Percentiles rank a stretch among this genome's conserved stretches.
These are phyloP conservation scores for Zymoseptoria brevis DNA, from an alignment of 2,329 filamentous ascomycete genomes.

Conservation along the genomic window DNA sequence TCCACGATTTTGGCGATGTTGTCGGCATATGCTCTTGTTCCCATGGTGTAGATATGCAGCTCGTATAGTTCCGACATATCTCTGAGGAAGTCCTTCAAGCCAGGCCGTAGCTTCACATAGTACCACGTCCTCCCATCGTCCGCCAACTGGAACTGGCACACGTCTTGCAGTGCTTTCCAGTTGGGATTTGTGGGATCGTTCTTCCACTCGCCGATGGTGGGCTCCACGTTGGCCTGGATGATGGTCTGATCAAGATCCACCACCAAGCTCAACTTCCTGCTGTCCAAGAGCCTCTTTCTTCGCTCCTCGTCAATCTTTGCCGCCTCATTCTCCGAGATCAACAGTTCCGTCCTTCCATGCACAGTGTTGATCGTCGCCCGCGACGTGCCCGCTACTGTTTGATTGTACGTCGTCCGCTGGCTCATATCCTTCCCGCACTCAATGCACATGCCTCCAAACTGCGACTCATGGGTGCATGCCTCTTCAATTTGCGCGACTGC, in stretches of 20 bases:
- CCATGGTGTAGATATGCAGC: conserved; percentile 98
- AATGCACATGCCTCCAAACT: conserved; percentile 84
- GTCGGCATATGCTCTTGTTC: conserved; percentile 88
- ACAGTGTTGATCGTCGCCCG: conserved; percentile 92
- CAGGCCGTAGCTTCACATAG: conserved; percentile 95
- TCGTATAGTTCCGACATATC: conserved; percentile 77
- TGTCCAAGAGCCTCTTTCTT: conserved; percentile 70
- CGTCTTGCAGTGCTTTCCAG: conserved; percentile 80
- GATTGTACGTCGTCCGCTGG: conserved; percentile 68
- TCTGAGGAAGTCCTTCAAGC: conserved; percentile 70
- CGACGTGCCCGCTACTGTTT: conserved; percentile 66
- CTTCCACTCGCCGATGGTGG: conserved; percentile 94
- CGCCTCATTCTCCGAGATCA: conserved; percentile 76
- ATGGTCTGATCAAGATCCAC: conserved; percentile 98
- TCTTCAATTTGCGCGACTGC: conserved; percentile 73
- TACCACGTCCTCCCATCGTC: conserved; percentile 88
- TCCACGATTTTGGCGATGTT: conserved; percentile 91
- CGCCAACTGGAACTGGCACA: conserved; percentile 76
- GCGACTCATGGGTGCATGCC: conserved; percentile 80
- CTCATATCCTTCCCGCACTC: conserved; percentile 97
- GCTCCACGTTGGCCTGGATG: conserved; percentile 95
- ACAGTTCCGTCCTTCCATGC: conserved; percentile 81
- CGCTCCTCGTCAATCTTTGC: conserved; percentile 74
- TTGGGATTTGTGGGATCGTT: conserved; percentile 82
- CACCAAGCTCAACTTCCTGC: conserved; percentile 81